A percentile compares a stretch with the other conserved stretches of the same genome.
Evolutionary conservation across 352 stramenopile species (phyloP).

Genomic region (Phytophthora pisi): DNA sequence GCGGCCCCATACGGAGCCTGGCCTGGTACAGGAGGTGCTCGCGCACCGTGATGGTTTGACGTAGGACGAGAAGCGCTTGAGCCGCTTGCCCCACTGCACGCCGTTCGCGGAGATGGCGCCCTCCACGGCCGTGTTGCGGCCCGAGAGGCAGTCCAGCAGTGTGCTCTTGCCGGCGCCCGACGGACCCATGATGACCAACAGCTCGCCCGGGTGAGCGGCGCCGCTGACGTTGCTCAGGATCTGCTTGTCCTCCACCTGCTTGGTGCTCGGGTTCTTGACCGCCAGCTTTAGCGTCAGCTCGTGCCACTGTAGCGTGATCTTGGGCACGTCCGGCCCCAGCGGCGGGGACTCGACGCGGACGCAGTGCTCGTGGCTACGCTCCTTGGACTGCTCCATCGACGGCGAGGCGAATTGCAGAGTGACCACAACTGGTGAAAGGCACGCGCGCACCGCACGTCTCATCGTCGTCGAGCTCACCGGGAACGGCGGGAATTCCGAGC

Average conservation of each 20-base stretch:
- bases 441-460: too few relatives aligned
- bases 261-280: conserved; percentile 13
- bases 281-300: conserved; percentile 4
- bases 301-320: conserved; percentile 6
- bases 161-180: conserved; percentile 63
- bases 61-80: conserved; percentile 58
- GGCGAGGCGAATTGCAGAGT: neutral
- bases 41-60: conserved; percentile 86
- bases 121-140: conserved; percentile 61
- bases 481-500: neutral
- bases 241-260: conserved; percentile 36
- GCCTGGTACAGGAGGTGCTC: conserved; percentile 86
- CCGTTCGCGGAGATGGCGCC: conserved; percentile 65
- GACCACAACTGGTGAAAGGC: neutral
- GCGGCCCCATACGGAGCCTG: conserved; percentile 58
- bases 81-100: conserved; percentile 35
- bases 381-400: neutral
- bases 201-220: conserved; percentile 37
- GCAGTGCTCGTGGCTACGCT: neutral
- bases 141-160: conserved; percentile 59
- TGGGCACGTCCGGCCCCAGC: neutral
- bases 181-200: conserved; percentile 68
- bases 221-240: conserved; percentile 60
- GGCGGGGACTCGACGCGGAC: neutral
- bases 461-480: too few relatives aligned